Evolutionary conservation across 148 eudicot genomes (phyloP).

Genomic region (Bassia scoparia): DNA sequence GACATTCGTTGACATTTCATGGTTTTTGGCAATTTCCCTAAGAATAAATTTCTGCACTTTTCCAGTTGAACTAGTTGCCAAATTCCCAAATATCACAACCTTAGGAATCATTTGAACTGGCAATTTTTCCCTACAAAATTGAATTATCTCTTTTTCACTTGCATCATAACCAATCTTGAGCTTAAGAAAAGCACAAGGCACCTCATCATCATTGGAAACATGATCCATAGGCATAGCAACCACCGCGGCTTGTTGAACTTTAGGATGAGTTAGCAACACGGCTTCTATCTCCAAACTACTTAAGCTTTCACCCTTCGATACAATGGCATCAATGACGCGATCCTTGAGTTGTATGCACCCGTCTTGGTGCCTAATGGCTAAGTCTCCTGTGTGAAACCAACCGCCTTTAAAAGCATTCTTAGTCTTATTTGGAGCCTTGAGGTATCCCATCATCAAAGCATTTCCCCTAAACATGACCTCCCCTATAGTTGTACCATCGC

Average conservation of each 20-base stretch:
- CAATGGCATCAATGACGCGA: constrained; percentile 9
- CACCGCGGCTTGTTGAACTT: constrained; percentile 16
- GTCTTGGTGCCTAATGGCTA: constrained; percentile 15
- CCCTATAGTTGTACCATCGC: constrained; percentile 24
- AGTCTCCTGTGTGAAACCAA: constrained; percentile 24
- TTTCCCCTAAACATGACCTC: constrained; percentile 30
- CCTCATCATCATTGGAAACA: neutral
- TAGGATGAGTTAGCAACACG: constrained; percentile 19
- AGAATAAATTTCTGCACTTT: constrained; percentile 27
- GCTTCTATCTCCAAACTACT: constrained; percentile 27
- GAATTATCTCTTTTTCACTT: constrained; percentile 11
- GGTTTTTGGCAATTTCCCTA: constrained; percentile 16
- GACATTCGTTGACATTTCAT: neutral
- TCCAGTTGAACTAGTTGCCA: constrained; percentile 23
- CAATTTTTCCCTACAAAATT: constrained; percentile 16
- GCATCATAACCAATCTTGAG: constrained; percentile 19
- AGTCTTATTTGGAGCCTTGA: neutral
- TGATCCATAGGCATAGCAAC: constrained; percentile 18
- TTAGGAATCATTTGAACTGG: constrained; percentile 14
- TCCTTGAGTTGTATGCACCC: constrained; percentile 23
- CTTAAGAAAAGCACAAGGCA: constrained; percentile 22
- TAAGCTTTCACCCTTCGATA: constrained; percentile 3
- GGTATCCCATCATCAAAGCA: constrained; percentile 21
- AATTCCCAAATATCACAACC: constrained; percentile 19
- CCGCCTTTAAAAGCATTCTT: constrained; percentile 11